Base-by-base conservation (phyloP, 2,329 filamentous ascomycete genomes). In the Catunica adiposa region DNA sequence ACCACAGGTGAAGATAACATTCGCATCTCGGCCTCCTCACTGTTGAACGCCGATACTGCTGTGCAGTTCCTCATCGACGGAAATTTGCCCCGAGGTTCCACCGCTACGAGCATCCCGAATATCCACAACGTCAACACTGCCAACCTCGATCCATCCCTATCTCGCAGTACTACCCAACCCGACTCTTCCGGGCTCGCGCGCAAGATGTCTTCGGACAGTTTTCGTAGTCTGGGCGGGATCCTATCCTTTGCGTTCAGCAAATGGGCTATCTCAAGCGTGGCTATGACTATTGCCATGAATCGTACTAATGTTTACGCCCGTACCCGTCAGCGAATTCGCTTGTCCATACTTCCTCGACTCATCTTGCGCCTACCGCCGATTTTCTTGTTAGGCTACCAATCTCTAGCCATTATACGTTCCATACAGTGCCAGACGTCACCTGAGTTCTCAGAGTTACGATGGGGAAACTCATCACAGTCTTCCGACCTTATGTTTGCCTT, bases 221-320 rank as follows among this genome's bases (percentile, higher is more conserved):
- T 75, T 1, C 79, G 83, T 64, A 88, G 85, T 46, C 74, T 96
- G 46, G 86, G 87, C 47, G 89, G 86, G 59, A 80, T 97, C 58
- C 89, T 97, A 68, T 85, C 82, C 62, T 98, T 97, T 68, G 75
- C 89, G 46, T 94, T 86, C 1, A 94, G 87, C 68, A 85, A 85
- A 67, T 97, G 92, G 92, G 89, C 90, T 0, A 71, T 97, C 57
- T 82, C 83, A 54, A 96, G 89, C 63, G 82, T 97, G 62, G 79
- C 83, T 38, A 86, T 90, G 74, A 88, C 88, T 22, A 79, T 97
- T 58, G 71, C 96, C 57, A 73, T 97, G 23, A 97, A 97, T 66
- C 81, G 92, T 57, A 94, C 92, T 5, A 83, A 89, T 58, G 92
- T 97, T 62, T 97, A 95, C 68, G 90, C 89, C 44, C 90, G 89